Percentiles rank a stretch among this genome's conserved stretches.
Conservation (phyloP, 345 rosid genomes). For the Salix suchowensis region DNA sequence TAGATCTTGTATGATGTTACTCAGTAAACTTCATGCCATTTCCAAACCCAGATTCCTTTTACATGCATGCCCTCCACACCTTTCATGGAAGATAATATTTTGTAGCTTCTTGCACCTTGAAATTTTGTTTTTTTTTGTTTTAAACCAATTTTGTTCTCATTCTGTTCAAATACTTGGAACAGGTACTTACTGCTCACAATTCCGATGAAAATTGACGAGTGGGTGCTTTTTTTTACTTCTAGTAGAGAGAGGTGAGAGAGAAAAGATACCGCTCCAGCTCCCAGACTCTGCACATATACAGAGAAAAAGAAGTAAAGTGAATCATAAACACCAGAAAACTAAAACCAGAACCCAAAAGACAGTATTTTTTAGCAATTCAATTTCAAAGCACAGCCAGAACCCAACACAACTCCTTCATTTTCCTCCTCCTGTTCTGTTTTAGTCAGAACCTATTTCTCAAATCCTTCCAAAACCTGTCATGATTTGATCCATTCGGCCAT, state of each 20-base stretch:
- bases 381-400: background rate
- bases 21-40: conserved; percentile 21
- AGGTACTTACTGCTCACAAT: background rate
- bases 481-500: conserved; percentile 44
- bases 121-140: background rate
- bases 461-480: conserved; percentile 32
- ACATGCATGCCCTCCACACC: conserved; percentile 9
- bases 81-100: conserved; percentile 5
- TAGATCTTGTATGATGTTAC: background rate
- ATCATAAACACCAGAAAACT: conserved; percentile 22
- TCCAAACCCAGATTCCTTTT: conserved; percentile 17
- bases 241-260: conserved; percentile 3
- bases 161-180: conserved; percentile 18
- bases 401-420: background rate
- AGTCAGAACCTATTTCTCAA: conserved; percentile 22
- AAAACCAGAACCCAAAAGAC: background rate
- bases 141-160: conserved; percentile 20
- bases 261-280: conserved; percentile 15
- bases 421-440: conserved; percentile 16
- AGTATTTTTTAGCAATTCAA: background rate
- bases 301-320: conserved; percentile 6
- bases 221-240: background rate
- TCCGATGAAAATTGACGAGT: conserved; percentile 10
- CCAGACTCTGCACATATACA: conserved; percentile 21
- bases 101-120: background rate